Conservation (phyloP, 768 basidiomycete genomes). For the Tricholoma flavovirens region DNA sequence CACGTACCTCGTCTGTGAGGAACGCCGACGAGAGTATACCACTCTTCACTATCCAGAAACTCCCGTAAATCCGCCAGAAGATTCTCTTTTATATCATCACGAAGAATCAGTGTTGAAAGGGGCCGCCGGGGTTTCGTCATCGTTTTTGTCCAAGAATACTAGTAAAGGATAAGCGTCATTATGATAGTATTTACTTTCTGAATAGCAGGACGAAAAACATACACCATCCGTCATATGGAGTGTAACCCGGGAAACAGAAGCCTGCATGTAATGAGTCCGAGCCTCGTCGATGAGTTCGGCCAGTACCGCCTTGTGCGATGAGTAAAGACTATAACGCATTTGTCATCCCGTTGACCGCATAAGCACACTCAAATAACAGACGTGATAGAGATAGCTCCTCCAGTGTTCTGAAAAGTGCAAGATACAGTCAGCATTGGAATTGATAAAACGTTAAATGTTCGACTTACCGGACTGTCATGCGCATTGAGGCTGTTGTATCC, state of each 20-base stretch:
- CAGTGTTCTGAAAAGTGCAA: neutral
- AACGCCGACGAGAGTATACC: slow-evolving; percentile 53
- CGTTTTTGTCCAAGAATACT: slow-evolving; percentile 36
- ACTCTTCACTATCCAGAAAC: slow-evolving; percentile 47
- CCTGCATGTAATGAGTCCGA: slow-evolving; percentile 26
- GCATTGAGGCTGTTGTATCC: neutral
- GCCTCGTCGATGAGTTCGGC: slow-evolving; percentile 32
- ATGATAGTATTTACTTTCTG: too few species aligned
- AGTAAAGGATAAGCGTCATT: slow-evolving; percentile 23
- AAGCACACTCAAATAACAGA: neutral
- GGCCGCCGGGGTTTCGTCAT: slow-evolving; percentile 46
- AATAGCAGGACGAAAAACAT: slow-evolving; percentile 1
- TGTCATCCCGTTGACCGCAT: neutral
- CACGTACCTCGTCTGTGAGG: slow-evolving; percentile 44
- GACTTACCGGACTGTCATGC: neutral
- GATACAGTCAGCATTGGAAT: too few species aligned
- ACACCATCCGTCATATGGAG: slow-evolving; percentile 29
- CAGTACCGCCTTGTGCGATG: slow-evolving; percentile 29
- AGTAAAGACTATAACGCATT: slow-evolving; percentile 28
- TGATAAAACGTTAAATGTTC: neutral
- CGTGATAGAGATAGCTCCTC: neutral
- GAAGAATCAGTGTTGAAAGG: slow-evolving; percentile 47
- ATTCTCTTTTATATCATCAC: slow-evolving; percentile 38
- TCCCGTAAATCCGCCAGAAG: slow-evolving; percentile 46
- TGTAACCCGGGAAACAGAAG: slow-evolving; percentile 28